Percentiles rank a stretch among this genome's conserved stretches.
phyloP scores from a whole-genome alignment of 257 asterid species.

The Solanum pinnatisectum region DNA sequence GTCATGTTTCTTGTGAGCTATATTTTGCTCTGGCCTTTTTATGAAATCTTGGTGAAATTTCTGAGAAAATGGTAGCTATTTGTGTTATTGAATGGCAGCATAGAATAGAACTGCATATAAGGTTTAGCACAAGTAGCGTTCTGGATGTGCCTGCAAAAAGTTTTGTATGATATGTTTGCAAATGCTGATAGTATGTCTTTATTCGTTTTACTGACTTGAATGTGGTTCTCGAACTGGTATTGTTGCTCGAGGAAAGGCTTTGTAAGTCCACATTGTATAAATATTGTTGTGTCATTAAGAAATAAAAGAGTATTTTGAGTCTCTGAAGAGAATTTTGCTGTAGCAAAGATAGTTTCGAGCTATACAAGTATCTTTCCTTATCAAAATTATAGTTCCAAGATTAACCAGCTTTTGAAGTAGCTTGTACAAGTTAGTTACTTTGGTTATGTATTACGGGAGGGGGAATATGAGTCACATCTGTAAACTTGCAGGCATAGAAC shows the following conservation, averaged over 20 bases:
- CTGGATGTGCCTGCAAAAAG: neutral
- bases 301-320: neutral
- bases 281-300: neutral
- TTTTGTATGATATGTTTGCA: neutral
- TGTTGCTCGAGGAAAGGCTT: neutral
- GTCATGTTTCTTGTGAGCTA: neutral
- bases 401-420: neutral
- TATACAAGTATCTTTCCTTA: neutral
- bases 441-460: neutral
- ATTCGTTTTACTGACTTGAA: neutral
- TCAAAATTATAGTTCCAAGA: neutral
- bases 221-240: neutral
- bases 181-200: neutral
- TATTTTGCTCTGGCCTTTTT: neutral
- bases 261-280: neutral
- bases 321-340: neutral
- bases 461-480: neutral
- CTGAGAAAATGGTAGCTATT: neutral
- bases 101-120: neutral
- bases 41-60: neutral
- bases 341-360: neutral
- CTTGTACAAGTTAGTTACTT: neutral
- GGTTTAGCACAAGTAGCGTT: neutral
- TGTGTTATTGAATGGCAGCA: neutral
- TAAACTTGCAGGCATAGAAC: neutral